These are phyloP conservation scores for Aureobasidium namibiae DNA, from an alignment of 2,329 filamentous ascomycete species.

Conservation along the genomic window DNA sequence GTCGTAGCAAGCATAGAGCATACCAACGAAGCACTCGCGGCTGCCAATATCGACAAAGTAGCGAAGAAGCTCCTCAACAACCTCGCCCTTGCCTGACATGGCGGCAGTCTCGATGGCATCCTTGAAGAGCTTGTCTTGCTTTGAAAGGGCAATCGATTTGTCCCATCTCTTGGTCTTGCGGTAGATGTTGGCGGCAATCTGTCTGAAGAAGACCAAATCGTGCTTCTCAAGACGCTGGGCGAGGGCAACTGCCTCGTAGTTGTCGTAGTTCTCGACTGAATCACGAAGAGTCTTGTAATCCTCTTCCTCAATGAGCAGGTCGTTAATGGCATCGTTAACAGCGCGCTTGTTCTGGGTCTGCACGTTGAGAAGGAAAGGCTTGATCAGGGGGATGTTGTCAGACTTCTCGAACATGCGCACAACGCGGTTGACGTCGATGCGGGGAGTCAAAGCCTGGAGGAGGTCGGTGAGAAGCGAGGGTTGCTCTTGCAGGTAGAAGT, in stretches of 20 bases:
- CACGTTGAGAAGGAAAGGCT: constrained; percentile 95
- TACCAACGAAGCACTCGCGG: constrained; percentile 98
- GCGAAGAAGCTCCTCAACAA: constrained; percentile 90
- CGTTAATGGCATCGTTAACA: constrained; percentile 97
- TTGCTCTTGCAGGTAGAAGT: constrained; percentile 97
- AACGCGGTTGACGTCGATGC: constrained; percentile 97
- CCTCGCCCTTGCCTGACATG: constrained; percentile 79
- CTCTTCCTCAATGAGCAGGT: constrained; percentile 94
- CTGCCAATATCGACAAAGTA: constrained; percentile 99
- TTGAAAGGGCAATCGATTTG: constrained; percentile 94
- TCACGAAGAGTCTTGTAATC: constrained; percentile 98
- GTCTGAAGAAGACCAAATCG: constrained; percentile 96
- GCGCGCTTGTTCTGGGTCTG: constrained; percentile 96
- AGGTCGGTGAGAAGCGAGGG: constrained; percentile 93
- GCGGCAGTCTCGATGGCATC: constrained; percentile 97
- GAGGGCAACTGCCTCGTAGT: constrained; percentile 92
- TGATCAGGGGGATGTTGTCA: constrained; percentile 95
- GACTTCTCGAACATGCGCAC: constrained; percentile 98
- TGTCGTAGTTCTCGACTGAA: constrained; percentile 97
- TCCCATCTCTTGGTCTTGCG: constrained; percentile 99
- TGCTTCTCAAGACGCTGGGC: constrained; percentile 93
- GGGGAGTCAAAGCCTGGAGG: constrained; percentile 79
- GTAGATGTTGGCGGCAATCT: constrained; percentile 97
- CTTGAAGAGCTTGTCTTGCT: constrained; percentile 99
- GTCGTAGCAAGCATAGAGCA: constrained; percentile 98